Percentiles rank a stretch among this genome's conserved stretches.
phyloP scores from a whole-genome alignment of 2,329 filamentous ascomycete genomes.

The Rutstroemia sp. region DNA sequence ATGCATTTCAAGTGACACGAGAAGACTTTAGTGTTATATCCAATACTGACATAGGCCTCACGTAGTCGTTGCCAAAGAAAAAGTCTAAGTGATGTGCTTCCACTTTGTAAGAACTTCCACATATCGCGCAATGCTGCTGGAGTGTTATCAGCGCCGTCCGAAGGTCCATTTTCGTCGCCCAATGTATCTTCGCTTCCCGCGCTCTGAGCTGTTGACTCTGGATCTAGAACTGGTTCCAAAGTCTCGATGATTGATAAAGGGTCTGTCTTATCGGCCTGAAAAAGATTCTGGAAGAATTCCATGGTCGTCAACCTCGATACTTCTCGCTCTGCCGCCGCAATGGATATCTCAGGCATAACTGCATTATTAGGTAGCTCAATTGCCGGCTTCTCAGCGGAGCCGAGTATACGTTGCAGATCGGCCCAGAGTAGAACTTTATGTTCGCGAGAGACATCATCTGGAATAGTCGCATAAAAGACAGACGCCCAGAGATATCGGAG shows the following conservation, averaged over 20 bases:
- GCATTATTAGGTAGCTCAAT: constrained; percentile 74
- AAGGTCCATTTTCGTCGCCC: constrained; percentile 7
- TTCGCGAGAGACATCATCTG: constrained; percentile 46
- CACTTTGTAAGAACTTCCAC: constrained; percentile 74
- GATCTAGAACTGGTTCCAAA: constrained; percentile 84
- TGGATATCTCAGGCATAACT: constrained; percentile 80
- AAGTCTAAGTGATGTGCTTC: constrained; percentile 73
- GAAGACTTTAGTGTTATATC: constrained; percentile 80
- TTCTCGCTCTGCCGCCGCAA: constrained; percentile 78
- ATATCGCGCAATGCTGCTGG: constrained; percentile 58
- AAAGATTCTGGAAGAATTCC: constrained; percentile 90
- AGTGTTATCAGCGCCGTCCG: constrained; percentile 22
- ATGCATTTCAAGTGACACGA: constrained; percentile 82
- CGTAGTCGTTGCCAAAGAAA: constrained; percentile 89
- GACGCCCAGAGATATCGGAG: constrained; percentile 61
- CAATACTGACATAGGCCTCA: constrained; percentile 78
- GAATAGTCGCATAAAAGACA: constrained; percentile 52
- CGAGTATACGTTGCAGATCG: constrained; percentile 50
- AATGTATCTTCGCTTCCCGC: constrained; percentile 12
- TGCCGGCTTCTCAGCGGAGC: constrained; percentile 38
- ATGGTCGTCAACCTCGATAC: constrained; percentile 89
- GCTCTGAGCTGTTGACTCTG: constrained; percentile 44
- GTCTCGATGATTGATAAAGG: constrained; percentile 83
- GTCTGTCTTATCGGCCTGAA: constrained; percentile 74
- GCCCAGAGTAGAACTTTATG: constrained; percentile 55